Conservation (phyloP, 768 basidiomycete species). For the Hypholoma fasciculare region DNA sequence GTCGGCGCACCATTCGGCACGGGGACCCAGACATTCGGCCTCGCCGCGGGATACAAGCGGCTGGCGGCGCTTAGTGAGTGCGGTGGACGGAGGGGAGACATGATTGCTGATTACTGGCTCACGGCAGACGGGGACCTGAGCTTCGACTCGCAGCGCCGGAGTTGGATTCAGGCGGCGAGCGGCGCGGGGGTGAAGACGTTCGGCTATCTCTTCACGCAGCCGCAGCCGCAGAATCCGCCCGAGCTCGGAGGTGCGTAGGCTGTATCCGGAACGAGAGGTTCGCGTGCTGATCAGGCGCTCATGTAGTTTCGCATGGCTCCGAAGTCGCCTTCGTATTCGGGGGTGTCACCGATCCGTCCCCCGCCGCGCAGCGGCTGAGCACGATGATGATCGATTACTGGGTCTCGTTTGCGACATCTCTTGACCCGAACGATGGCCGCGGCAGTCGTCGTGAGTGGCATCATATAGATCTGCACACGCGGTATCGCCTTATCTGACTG, state of each 20-base stretch:
- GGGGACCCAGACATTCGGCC: constrained; percentile 44
- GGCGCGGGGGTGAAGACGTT: constrained; percentile 35
- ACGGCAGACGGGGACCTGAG: constrained; percentile 35
- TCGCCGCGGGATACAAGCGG: constrained; percentile 30
- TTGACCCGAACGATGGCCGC: constrained; percentile 36
- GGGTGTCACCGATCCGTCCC: neutral
- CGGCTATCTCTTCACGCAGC: constrained; percentile 45
- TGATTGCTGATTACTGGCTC: neutral
- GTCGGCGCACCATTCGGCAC: constrained; percentile 47
- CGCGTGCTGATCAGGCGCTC: too few relatives aligned
- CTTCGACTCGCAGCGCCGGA: constrained; percentile 40
- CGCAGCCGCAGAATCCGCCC: constrained; percentile 24
- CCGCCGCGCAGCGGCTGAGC: constrained; percentile 15
- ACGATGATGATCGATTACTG: constrained; percentile 36
- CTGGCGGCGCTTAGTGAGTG: constrained; percentile 27
- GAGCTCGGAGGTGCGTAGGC: constrained; percentile 27
- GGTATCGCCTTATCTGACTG: constrained; percentile 7
- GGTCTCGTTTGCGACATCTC: constrained; percentile 35
- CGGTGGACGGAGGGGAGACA: neutral
- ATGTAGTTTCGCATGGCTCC: neutral
- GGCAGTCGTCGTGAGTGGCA: constrained; percentile 24
- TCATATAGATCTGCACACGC: neutral
- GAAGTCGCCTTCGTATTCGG: neutral
- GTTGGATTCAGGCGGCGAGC: constrained; percentile 39
- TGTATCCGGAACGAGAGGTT: too few relatives aligned